Base-by-base conservation (phyloP, 78 protist species). In the Dictyostelium purpureum region DNA sequence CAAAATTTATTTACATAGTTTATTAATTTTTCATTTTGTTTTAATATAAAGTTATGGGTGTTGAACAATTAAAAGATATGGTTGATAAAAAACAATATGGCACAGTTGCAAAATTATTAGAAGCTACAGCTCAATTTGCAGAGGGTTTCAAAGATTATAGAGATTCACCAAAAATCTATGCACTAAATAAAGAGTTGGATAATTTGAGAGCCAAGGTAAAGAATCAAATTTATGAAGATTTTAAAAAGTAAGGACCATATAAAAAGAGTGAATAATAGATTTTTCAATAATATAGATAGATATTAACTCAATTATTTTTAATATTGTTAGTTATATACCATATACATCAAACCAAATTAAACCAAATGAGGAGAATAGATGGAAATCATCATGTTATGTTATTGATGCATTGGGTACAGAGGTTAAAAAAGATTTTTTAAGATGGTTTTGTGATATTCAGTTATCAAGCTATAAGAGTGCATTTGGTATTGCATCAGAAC, bases 381-480 rank as follows among this genome's bases (percentile, higher is more conserved):
- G 94, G 94, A 54, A 45, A 33, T 47, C 70, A 43, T 79, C 88
- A 67, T 88, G 94, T 56, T 67, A 73, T 43, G 94, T 88, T 40
- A 70, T 88, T 6, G 87, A 88, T 78, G 94, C 94, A 42, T 40
- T 88, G 6, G 94, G 94, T 31, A 31, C 33, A 5, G 85, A 65
- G 12, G 71, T 42, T 1, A 77, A 78, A 52, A 78, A 77, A 24
- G 94, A 88, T 54, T 90, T 90, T 31, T 12, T 80, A 11, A 33
- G 79, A 42, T 90, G 95, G 95, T 73, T 90, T 33, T 90, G 89
- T 54, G 95, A 81, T 52, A 42, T 77, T 47, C 80, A 63, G 21
- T 67, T 90, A 43, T 9, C 40, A 16, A 40, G 47, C 5, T 90
- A 90, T 35, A 80, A 82, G 49, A 38, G 66, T 42, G 83, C 88